Conservation (phyloP, 2,329 filamentous ascomycete genomes). For the Nectriaceae sp. region DNA sequence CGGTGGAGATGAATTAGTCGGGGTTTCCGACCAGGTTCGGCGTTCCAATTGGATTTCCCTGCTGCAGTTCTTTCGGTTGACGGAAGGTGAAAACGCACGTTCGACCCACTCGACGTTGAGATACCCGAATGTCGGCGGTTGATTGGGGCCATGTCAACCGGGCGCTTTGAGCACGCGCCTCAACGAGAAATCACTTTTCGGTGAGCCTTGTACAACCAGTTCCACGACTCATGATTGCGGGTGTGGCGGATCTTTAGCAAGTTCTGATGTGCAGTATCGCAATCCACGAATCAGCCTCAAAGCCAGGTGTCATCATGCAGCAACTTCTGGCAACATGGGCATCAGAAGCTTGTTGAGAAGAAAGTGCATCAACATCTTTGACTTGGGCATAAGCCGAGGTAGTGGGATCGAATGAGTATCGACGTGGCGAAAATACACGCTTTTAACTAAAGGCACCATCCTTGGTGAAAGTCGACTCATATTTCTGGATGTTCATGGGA, state of each 20-base stretch:
- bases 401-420: neutral
- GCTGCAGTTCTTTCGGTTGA: slow-evolving; percentile 19
- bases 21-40: slow-evolving; percentile 20
- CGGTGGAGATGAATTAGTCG: slow-evolving; percentile 25
- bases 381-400: neutral
- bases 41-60: slow-evolving; percentile 25
- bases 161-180: slow-evolving; percentile 6
- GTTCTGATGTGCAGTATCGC: neutral
- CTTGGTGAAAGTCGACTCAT: slow-evolving; percentile 59
- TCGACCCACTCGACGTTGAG: slow-evolving; percentile 14
- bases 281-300: neutral
- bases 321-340: neutral
- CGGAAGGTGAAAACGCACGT: slow-evolving; percentile 13
- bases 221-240: neutral
- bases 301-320: neutral
- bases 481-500: slow-evolving; percentile 68
- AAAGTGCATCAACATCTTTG: neutral
- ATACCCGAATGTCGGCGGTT: slow-evolving; percentile 6
- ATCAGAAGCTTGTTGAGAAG: neutral
- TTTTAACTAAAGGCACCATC: neutral
- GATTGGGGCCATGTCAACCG: slow-evolving; percentile 23
- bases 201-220: neutral
- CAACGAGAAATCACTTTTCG: neutral
- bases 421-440: slow-evolving; percentile 3
- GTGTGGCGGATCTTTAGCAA: neutral